Conservation (phyloP, 23 red algal species). For the Cyanidium caldarium region DNA sequence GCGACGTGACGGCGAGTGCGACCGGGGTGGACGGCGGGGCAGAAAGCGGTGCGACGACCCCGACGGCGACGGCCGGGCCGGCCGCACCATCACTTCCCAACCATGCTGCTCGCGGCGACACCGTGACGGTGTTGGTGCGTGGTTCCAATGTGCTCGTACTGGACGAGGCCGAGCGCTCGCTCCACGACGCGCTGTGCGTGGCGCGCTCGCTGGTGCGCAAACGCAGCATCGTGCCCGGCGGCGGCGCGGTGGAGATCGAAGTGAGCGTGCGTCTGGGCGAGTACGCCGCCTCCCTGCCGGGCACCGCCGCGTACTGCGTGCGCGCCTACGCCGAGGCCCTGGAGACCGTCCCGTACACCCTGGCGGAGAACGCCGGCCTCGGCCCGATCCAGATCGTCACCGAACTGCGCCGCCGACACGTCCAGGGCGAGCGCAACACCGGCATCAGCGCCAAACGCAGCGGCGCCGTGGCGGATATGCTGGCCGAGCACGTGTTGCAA, state of each 20-base stretch:
- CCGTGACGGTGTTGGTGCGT: constrained; percentile 65
- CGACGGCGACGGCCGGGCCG: constrained; percentile 21
- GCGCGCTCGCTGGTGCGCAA: constrained; percentile 80
- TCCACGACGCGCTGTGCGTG: constrained; percentile 94
- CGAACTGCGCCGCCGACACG: constrained; percentile 74
- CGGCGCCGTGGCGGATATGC: constrained; percentile 60
- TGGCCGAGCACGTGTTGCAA: constrained; percentile 75
- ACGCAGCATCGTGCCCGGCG: constrained; percentile 71
- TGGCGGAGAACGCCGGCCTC: constrained; percentile 93
- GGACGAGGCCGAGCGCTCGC: constrained; percentile 90
- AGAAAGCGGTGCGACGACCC: not conserved
- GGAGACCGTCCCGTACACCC: constrained; percentile 67
- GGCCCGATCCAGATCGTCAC: constrained; percentile 86
- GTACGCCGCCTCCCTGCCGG: constrained; percentile 34
- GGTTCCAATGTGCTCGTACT: constrained; percentile 83
- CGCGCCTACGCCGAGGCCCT: constrained; percentile 64
- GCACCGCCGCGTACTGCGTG: constrained; percentile 78
- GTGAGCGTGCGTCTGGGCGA: constrained; percentile 60
- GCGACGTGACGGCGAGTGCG: not conserved
- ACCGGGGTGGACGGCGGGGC: not conserved
- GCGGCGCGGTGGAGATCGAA: constrained; percentile 70
- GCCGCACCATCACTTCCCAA: too few relatives aligned
- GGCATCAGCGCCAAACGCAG: constrained; percentile 74
- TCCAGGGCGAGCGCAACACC: constrained; percentile 44
- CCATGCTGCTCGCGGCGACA: too few relatives aligned